Percentiles rank a stretch among this genome's conserved stretches.
Evolutionary conservation across 495 filamentous ascomycete species (phyloP).

Genomic region (Trichoderma erinaceum): DNA sequence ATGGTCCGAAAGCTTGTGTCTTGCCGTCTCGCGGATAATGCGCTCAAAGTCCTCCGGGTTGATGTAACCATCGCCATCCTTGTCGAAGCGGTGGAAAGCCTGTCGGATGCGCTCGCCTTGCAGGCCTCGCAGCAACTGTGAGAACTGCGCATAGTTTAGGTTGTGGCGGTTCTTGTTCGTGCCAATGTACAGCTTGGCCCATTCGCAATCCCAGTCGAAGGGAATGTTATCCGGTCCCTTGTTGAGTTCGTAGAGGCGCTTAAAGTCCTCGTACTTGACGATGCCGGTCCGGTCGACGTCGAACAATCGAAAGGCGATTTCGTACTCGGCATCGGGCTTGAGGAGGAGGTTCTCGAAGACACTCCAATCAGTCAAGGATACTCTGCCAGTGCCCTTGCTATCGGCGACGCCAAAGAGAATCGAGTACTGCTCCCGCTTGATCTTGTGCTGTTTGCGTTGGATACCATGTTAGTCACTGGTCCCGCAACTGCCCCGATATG

Average conservation of each 20-base stretch:
- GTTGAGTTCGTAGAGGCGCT: slow-evolving; percentile 72
- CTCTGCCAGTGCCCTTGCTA: slow-evolving; percentile 58
- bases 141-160: slow-evolving; percentile 94
- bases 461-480: neutral
- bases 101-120: slow-evolving; percentile 94
- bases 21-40: slow-evolving; percentile 89
- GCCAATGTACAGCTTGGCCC: slow-evolving; percentile 92
- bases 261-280: slow-evolving; percentile 83
- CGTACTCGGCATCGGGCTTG: slow-evolving; percentile 96
- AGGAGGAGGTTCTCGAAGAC: slow-evolving; percentile 87
- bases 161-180: slow-evolving; percentile 75
- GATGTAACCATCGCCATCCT: slow-evolving; percentile 93
- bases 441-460: slow-evolving; percentile 68
- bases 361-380: slow-evolving; percentile 79
- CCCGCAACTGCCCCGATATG: slow-evolving; percentile 9
- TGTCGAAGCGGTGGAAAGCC: slow-evolving; percentile 88
- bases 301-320: slow-evolving; percentile 96
- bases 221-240: slow-evolving; percentile 76
- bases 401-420: slow-evolving; percentile 91
- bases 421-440: slow-evolving; percentile 87
- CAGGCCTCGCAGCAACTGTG: slow-evolving; percentile 93
- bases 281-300: slow-evolving; percentile 73
- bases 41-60: slow-evolving; percentile 92
- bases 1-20: slow-evolving; percentile 95
- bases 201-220: slow-evolving; percentile 95